Conservation (phyloP, 495 filamentous ascomycete species). For the Penicillium fimorum region DNA sequence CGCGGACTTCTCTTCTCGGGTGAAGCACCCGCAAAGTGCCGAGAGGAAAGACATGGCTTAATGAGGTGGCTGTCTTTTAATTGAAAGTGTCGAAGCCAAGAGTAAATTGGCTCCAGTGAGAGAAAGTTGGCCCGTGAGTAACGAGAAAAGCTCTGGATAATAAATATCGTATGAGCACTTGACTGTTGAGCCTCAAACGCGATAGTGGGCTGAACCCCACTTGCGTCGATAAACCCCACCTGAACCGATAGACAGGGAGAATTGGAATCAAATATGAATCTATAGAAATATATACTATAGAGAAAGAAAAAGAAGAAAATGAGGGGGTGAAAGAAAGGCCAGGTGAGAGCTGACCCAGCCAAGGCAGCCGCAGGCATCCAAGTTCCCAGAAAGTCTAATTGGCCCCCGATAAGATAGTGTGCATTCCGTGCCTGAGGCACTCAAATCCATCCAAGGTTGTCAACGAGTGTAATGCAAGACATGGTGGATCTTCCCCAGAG, state of each 20-base stretch:
- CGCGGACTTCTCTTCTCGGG: slow-evolving; percentile 16
- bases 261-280: not conserved
- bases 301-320: not conserved
- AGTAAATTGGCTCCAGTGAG: not conserved
- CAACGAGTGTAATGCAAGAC: no score
- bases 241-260: slow-evolving; percentile 3
- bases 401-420: slow-evolving; percentile 3
- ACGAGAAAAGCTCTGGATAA: not conserved
- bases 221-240: slow-evolving; percentile 8
- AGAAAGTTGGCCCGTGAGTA: not conserved
- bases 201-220: slow-evolving; percentile 7
- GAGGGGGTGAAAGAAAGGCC: slow-evolving; percentile 9
- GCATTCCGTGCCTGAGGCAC: not conserved
- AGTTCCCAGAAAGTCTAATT: slow-evolving; percentile 21
- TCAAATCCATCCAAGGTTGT: not conserved
- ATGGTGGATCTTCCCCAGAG: no score
- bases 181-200: slow-evolving; percentile 10
- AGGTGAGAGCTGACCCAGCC: slow-evolving; percentile 6
- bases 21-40: slow-evolving; percentile 33
- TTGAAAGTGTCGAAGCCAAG: not conserved
- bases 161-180: slow-evolving; percentile 3
- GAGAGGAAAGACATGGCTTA: slow-evolving; percentile 31
- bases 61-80: not conserved
- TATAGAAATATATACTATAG: not conserved
- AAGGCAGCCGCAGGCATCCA: slow-evolving; percentile 27